These are phyloP conservation scores for Botrytis tulipae DNA, from an alignment of 2,329 filamentous ascomycete genomes.

Conservation along the genomic window DNA sequence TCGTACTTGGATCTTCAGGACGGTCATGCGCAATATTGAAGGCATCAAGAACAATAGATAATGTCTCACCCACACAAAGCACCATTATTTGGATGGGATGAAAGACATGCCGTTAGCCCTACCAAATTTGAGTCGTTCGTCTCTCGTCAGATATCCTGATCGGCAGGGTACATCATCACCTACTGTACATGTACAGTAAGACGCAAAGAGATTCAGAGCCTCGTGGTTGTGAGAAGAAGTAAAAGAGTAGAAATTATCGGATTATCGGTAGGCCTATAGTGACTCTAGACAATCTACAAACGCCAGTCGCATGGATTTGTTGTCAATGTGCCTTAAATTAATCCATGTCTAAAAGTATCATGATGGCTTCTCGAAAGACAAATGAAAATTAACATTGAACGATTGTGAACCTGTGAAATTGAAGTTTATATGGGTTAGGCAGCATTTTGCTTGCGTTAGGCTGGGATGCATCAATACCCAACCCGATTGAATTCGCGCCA, in stretches of 20 bases:
- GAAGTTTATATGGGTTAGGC: constrained; percentile 16
- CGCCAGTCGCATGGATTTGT: constrained; percentile 28
- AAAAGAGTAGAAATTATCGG: constrained; percentile 3
- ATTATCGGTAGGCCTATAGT: constrained; percentile 3
- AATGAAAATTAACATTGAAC: constrained; percentile 12
- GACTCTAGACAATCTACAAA: constrained; percentile 16
- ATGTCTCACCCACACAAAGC: not conserved
- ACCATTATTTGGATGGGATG: not conserved
- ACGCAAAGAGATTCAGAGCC: constrained; percentile 1
- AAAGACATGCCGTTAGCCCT: constrained; percentile 16
- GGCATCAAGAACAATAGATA: not conserved
- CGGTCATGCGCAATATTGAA: constrained; percentile 19
- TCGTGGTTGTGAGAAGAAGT: constrained; percentile 7
- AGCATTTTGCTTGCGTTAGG: constrained; percentile 32
- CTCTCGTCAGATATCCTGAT: constrained; percentile 10
- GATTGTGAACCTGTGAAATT: constrained; percentile 13
- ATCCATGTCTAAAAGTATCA: constrained; percentile 15
- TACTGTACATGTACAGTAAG: constrained; percentile 14
- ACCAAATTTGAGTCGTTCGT: not conserved
- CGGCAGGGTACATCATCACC: constrained; percentile 13
- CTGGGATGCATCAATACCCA: constrained; percentile 48
- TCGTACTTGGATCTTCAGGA: constrained; percentile 18
- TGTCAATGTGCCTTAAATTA: constrained; percentile 21
- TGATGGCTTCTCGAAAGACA: constrained; percentile 25
- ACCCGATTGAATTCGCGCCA: constrained; percentile 36